Evolutionary conservation across 371 early-diverging fungal genomes (phyloP), one percentile per base, ranked within the genome.

Genomic region (Mucor mucedo): DNA sequence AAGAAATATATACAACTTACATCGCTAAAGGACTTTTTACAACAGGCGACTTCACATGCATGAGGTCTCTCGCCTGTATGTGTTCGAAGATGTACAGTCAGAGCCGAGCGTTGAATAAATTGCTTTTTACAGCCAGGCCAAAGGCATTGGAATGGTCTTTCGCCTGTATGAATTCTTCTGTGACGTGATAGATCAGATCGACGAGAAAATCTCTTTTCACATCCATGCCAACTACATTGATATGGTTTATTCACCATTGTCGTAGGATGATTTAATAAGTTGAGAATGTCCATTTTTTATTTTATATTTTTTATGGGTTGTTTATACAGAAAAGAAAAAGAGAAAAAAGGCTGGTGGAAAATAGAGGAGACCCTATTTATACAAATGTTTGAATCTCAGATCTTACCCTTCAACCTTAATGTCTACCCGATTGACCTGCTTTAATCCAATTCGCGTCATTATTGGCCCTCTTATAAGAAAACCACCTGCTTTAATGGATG

Each of bases 11-110:
- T 53, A 38, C 38, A 35, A 65, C 57, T 50, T 59, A 65, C 60
- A 57, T 88, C 88, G 55, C 86, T 85, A 75, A 88, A 88, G 14
- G 86, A 65, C 64, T 84, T 85, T 14, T 76, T 73, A 62, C 88
- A 88, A 7, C 73, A 75, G 7, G 72, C 66, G 13, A 82, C 75
- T 69, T 87, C 85, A 62, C 92, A 92, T 54, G 73, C 66, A 70
- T 92, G 92, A 9, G 92, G 92, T 38, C 88, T 80, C 70, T 91
- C 93, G 39, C 93, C 93, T 5, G 93, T 86, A 72, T 92, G 93
- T 2, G 93, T 92, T 58, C 93, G 82, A 52, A 82, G 71, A 71
- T 92, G 93, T 28, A 91, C 91, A 0, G 89, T 91, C 59, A 92
- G 75, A 38, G 91, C 93, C 7, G 93, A 92, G 30, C 88, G 79